phyloP scores from a whole-genome alignment of 2,329 filamentous ascomycete species.

The Xenosphaeropsis pyriputrescens region DNA sequence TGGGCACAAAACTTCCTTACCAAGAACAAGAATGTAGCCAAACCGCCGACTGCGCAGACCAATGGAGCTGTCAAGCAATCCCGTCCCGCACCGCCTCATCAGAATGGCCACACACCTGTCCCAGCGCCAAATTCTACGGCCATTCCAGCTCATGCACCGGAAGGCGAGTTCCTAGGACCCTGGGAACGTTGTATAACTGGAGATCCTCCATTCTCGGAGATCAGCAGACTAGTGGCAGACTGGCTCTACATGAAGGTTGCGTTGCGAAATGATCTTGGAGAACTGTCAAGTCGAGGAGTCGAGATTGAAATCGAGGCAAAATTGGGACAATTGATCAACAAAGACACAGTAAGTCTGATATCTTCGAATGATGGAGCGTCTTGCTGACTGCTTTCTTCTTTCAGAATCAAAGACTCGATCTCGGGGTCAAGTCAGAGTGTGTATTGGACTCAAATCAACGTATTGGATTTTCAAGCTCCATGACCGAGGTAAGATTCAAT shows the following conservation, averaged over 20 bases:
- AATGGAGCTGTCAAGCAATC: conserved; percentile 16
- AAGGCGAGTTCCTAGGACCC: conserved; percentile 25
- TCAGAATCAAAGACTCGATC: conserved; percentile 43
- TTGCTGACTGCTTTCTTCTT: too few species aligned
- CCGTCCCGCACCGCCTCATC: conserved; percentile 6
- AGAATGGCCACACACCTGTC: conserved; percentile 12
- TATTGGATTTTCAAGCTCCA: conserved; percentile 68
- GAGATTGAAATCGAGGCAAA: conserved; percentile 92
- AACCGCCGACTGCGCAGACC: conserved; percentile 4
- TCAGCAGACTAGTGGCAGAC: conserved; percentile 65
- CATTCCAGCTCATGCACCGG: conserved; percentile 4
- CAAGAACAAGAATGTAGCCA: conserved; percentile 1
- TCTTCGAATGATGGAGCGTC: too few species aligned
- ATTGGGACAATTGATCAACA: conserved; percentile 67
- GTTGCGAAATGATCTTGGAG: conserved; percentile 46
- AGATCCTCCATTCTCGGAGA: conserved; percentile 55
- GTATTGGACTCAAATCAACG: conserved; percentile 46
- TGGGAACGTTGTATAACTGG: conserved; percentile 60
- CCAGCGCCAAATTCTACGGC: conserved; percentile 3
- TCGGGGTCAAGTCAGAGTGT: conserved; percentile 57
- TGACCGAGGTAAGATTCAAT: conserved; percentile 59
- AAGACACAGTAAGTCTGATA: conserved; percentile 30
- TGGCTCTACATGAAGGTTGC: conserved; percentile 65
- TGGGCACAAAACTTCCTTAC: conserved; percentile 20
- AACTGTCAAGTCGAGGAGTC: conserved; percentile 48